phyloP scores from a whole-genome alignment of 164 flowering plant species.

The Liquidambar formosana region DNA sequence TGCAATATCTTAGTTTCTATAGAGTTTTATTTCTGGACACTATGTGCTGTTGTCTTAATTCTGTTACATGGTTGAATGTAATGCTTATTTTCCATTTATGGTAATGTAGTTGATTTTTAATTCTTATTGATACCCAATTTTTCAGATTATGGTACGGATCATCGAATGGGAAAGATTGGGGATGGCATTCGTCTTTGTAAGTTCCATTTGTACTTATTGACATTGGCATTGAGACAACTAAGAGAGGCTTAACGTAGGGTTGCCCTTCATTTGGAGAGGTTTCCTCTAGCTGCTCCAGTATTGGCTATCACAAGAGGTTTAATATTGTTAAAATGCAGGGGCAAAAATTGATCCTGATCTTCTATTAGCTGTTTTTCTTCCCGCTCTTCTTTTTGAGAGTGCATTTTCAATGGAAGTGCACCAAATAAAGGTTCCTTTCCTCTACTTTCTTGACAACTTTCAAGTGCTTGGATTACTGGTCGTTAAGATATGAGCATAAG shows the following conservation, averaged over 20 bases:
- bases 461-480: not conserved
- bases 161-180: conserved; percentile 73
- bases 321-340: conserved; percentile 55
- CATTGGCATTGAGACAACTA: not conserved
- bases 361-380: conserved; percentile 90
- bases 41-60: not conserved
- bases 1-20: not conserved
- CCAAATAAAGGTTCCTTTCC: conserved; percentile 80
- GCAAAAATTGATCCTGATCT: conserved; percentile 83
- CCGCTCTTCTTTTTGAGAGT: conserved; percentile 95
- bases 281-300: not conserved
- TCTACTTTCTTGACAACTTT: not conserved
- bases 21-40: not conserved
- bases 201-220: conserved; percentile 25
- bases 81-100: not conserved
- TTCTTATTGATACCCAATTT: conserved; percentile 4
- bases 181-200: conserved; percentile 88
- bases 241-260: not conserved
- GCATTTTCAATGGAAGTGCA: conserved; percentile 96
- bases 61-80: not conserved
- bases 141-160: conserved; percentile 83
- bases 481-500: not conserved
- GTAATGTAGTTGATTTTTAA: not conserved
- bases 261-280: not conserved
- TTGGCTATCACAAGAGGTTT: not conserved